Base-by-base conservation (phyloP, 805 yeast species). In the Metschnikowia baotianmanensis region DNA sequence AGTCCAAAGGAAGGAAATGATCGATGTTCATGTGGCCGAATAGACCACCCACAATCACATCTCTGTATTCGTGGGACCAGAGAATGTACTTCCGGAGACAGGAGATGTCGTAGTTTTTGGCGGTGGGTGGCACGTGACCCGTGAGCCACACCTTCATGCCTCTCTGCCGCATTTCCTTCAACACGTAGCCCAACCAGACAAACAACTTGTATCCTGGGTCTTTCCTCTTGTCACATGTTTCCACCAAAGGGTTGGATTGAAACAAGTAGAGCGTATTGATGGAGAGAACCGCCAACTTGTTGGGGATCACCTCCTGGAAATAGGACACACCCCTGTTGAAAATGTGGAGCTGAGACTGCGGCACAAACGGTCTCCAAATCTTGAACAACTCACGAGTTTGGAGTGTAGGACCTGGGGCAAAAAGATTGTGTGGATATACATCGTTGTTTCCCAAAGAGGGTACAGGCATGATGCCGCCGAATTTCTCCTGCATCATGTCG, bases 21-120 rank as follows among this genome's bases (percentile, higher is more conserved):
- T 88, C 96, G 40, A 86, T 69, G 61, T 87, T 87, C 96, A 87
- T 87, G 58, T 87, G 96, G 0, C 96, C 96, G 58, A 76, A 87
- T 22, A 87, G 63, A 9, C 90, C 88, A 15, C 96, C 96, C 47
- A 88, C 70, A 20, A 87, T 83, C 29, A 87, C 76, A 58, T 87
- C 96, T 49, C 95, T 71, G 57, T 83, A 87, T 57, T 86, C 96
- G 53, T 86, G 78, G 25, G 80, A 63, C 95, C 95, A 87, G n/a
- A 80, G 72, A 18, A 84, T 76, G 61, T 80, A 83, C 59, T 86
- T 86, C 36, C 87, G 69, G 50, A 77, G 80, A 56, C 96, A 87
- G 31, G 82, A 71, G 15, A 73, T 67, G 53, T 87, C 95, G 46
- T 76, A 78, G 58, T 87, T 87, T 59, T 86, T 86, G 19, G 80